A percentile compares a stretch with the other conserved stretches of the same genome.
Conservation (phyloP, 202 grass and related monocot species). For the Schoenoplectus tabernaemontani region DNA sequence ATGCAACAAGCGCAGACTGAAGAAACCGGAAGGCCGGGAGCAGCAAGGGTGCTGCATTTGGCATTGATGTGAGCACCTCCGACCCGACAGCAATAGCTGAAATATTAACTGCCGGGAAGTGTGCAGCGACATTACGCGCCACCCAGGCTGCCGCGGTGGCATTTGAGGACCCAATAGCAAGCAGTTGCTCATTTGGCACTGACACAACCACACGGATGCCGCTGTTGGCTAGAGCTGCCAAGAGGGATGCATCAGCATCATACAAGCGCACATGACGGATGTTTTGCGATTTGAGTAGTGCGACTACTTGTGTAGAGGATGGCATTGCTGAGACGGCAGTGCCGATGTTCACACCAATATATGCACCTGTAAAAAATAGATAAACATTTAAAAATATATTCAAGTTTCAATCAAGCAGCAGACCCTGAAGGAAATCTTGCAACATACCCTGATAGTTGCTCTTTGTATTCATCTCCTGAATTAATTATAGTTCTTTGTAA, state of each 20-base stretch:
- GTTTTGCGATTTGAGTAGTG: slow-evolving; percentile 81
- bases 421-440: background rate
- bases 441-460: background rate
- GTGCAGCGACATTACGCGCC: slow-evolving; percentile 62
- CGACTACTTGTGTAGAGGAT: slow-evolving; percentile 59
- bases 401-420: background rate
- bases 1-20: slow-evolving; percentile 88
- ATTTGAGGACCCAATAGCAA: slow-evolving; percentile 84
- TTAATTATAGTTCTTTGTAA: too few species aligned
- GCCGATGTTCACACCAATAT: slow-evolving; percentile 90
- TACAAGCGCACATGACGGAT: slow-evolving; percentile 73
- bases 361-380: slow-evolving; percentile 42
- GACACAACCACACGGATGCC: slow-evolving; percentile 87
- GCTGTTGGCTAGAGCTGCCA: slow-evolving; percentile 64
- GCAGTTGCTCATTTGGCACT: slow-evolving; percentile 95
- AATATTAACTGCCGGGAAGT: slow-evolving; percentile 78
- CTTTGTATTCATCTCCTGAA: too few species aligned
- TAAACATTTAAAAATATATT: background rate
- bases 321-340: slow-evolving; percentile 75
- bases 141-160: slow-evolving; percentile 91
- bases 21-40: slow-evolving; percentile 82
- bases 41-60: slow-evolving; percentile 58
- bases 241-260: slow-evolving; percentile 69
- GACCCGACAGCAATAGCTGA: slow-evolving; percentile 83
- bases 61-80: slow-evolving; percentile 68